phyloP scores from a whole-genome alignment of 2,329 filamentous ascomycete genomes.

The Aspergillus sp. region DNA sequence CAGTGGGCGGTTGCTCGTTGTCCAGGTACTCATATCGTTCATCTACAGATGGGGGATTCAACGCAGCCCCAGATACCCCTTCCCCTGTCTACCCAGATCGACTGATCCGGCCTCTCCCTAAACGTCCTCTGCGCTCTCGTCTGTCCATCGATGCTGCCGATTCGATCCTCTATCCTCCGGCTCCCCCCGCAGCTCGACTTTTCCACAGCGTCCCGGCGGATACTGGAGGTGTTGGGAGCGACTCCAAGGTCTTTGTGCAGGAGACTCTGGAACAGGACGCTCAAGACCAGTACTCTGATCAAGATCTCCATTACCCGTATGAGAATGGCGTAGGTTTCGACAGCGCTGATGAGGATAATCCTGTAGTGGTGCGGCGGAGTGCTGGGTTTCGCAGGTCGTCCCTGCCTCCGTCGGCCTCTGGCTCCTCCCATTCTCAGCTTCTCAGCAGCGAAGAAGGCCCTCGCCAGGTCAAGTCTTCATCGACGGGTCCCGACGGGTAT shows the following conservation, averaged over 20 bases:
- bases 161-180: constrained; percentile 72
- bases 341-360: constrained; percentile 53
- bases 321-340: constrained; percentile 50
- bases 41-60: constrained; percentile 42
- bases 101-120: constrained; percentile 86
- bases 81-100: constrained; percentile 80
- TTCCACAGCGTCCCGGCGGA: constrained; percentile 65
- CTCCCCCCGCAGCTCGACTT: constrained; percentile 61
- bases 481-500: constrained; percentile 75
- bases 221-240: constrained; percentile 44
- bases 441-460: constrained; percentile 19
- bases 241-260: constrained; percentile 39
- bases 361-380: constrained; percentile 36
- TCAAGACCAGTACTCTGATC: constrained; percentile 31
- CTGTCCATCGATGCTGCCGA: constrained; percentile 77
- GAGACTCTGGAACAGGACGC: constrained; percentile 35
- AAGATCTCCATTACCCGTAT: constrained; percentile 38
- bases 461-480: constrained; percentile 48
- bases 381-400: constrained; percentile 33
- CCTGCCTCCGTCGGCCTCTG: constrained; percentile 23
- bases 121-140: constrained; percentile 76
- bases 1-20: constrained; percentile 17
- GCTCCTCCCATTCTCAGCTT: constrained; percentile 19
- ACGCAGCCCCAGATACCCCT: constrained; percentile 56
- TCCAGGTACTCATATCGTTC: constrained; percentile 31